Base-by-base conservation (phyloP, 2,329 filamentous ascomycete species). In the Ustilaginoidea virens region DNA sequence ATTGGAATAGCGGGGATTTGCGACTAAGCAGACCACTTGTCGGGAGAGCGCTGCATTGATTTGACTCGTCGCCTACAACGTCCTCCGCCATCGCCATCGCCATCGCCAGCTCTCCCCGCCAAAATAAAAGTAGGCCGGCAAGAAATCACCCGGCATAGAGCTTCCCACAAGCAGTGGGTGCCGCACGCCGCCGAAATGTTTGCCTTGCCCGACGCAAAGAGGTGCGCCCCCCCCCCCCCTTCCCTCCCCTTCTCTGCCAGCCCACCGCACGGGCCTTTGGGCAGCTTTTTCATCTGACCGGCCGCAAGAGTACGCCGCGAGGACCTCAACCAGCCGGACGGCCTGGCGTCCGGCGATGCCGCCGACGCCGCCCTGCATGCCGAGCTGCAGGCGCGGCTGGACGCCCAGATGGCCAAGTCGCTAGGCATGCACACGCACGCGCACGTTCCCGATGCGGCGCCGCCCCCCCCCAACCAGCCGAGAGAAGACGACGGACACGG, bases 261-360 rank as follows among this genome's bases (percentile, higher is more conserved):
- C 14, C 13, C 12, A 7, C 13, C 12, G n/a, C 13, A 10, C 23
- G 2, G 10, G 7, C 8, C 12, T 17, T 13, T 12, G n/a, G 22
- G 14, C n/a, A 24, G 8, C 4, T 24, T 12, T 4, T n/a, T n/a
- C n/a, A n/a, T n/a, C n/a, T n/a, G n/a, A n/a, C 13, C 20, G 7
- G 7, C 8, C 11, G 7, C 24, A 31, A 70, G 69, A 36, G 61
- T 74, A 30, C 61, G 69, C 17, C 59, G 70, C 31, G 57, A 65
- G 37, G 66, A 74, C 22, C 48, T 74, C 13, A 54, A 56, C 32
- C 51, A 46, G 26, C 56, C 56, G 8, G 48, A 46, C 25, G 39
- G 38, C 9, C 41, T 39, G 3, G 35, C 36, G 9, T 32, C 34
- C 18, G 41, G 39, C 25, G 43, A 45, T 18, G 35, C 35, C n/a